Evolutionary conservation across 2,329 filamentous ascomycete species (phyloP).

Genomic region (Emergomyces pasteurianus): DNA sequence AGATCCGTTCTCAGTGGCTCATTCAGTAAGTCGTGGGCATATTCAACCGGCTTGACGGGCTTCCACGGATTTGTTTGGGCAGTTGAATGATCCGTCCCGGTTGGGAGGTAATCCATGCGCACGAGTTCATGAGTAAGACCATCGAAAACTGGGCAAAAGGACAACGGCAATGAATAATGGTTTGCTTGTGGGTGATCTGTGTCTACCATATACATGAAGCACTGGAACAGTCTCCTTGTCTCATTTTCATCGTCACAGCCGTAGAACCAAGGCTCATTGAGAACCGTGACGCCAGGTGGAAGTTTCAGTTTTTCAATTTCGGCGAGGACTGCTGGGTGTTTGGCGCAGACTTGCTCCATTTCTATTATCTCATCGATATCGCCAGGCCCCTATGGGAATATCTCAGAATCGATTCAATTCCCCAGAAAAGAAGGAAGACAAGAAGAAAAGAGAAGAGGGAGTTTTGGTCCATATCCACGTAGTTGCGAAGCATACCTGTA

Average conservation of each 20-base stretch:
- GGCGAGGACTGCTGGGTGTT: slow-evolving; percentile 44
- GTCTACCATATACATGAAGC: slow-evolving; percentile 46
- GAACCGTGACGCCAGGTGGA: slow-evolving; percentile 44
- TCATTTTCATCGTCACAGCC: slow-evolving; percentile 34
- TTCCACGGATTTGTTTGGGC: slow-evolving; percentile 46
- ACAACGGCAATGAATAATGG: slow-evolving; percentile 56
- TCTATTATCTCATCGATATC: slow-evolving; percentile 50
- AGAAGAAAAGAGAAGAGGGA: no score
- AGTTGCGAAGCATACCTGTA: slow-evolving; percentile 25
- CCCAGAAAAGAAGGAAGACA: no score
- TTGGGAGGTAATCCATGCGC: slow-evolving; percentile 58
- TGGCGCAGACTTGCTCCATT: slow-evolving; percentile 45
- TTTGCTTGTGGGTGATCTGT: slow-evolving; percentile 53
- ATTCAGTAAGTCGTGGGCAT: slow-evolving; percentile 52
- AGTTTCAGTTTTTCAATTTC: slow-evolving; percentile 49
- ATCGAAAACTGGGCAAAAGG: slow-evolving; percentile 57
- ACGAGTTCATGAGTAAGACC: slow-evolving; percentile 51
- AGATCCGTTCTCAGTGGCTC: slow-evolving; percentile 49
- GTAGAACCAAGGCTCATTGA: slow-evolving; percentile 60
- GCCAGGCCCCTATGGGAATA: slow-evolving; percentile 38
- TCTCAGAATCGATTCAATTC: background rate
- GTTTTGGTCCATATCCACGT: background rate
- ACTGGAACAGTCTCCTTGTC: slow-evolving; percentile 28
- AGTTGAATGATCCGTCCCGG: slow-evolving; percentile 49
- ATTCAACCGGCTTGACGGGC: slow-evolving; percentile 39